These are phyloP conservation scores for Camelina neglecta DNA, from an alignment of 345 rosid species.

Conservation along the genomic window DNA sequence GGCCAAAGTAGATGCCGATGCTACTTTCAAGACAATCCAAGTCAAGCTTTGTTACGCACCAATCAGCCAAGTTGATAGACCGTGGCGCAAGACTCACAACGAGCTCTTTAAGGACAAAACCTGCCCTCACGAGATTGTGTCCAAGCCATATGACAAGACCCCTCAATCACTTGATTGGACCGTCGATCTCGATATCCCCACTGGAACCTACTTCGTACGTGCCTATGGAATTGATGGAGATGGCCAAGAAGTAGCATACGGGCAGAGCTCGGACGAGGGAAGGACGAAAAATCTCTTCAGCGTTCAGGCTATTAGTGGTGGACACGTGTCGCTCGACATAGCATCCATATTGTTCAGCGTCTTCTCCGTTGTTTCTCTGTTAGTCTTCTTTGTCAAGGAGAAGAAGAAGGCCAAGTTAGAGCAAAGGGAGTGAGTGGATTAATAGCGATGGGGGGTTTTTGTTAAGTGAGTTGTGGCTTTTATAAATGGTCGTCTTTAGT, in stretches of 20 bases:
- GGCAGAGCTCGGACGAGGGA: conserved; percentile 53
- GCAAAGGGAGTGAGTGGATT: neutral
- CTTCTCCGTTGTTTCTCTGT: neutral
- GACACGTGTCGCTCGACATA: conserved; percentile 57
- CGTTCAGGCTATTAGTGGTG: conserved; percentile 57
- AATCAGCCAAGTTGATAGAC: conserved; percentile 71
- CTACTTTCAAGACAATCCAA: conserved; percentile 53
- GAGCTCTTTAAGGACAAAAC: conserved; percentile 64
- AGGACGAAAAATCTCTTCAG: conserved; percentile 55
- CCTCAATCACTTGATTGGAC: conserved; percentile 51
- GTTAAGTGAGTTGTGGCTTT: neutral
- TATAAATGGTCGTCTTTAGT: neutral
- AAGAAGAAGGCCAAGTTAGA: conserved; percentile 4
- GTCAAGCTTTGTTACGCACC: conserved; percentile 75
- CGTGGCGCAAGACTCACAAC: conserved; percentile 74
- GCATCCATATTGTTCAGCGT: conserved; percentile 65
- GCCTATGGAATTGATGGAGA: conserved; percentile 56
- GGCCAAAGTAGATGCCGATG: conserved; percentile 46
- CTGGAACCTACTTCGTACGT: conserved; percentile 72
- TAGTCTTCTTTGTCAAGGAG: neutral
- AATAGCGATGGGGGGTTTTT: neutral
- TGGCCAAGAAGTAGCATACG: conserved; percentile 53
- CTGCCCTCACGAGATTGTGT: conserved; percentile 54
- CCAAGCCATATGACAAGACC: conserved; percentile 48
- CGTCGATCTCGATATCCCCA: conserved; percentile 59